These are phyloP conservation scores for Trametes versicolor DNA, from an alignment of 1,284 basidiomycete species.

Conservation along the genomic window DNA sequence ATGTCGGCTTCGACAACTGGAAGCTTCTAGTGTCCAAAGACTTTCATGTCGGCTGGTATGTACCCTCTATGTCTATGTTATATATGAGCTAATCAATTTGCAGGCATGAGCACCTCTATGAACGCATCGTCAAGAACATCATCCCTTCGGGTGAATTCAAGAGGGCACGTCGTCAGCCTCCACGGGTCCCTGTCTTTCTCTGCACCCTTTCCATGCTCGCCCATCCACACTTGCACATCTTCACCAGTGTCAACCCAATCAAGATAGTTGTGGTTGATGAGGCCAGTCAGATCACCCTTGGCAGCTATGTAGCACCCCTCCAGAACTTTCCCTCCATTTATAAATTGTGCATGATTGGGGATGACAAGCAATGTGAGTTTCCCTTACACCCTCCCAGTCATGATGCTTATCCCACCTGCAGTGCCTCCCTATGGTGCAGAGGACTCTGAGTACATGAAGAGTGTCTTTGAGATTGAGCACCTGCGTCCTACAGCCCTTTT, in stretches of 20 bases:
- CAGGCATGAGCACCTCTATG: conserved; percentile 82
- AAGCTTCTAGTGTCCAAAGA: conserved; percentile 66
- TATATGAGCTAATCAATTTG: conserved; percentile 36
- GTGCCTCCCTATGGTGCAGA: conserved; percentile 62
- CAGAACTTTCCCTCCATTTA: conserved; percentile 53
- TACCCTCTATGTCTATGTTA: conserved; percentile 11
- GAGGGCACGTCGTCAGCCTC: conserved; percentile 37
- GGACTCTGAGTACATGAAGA: conserved; percentile 48
- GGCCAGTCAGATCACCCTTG: conserved; percentile 55
- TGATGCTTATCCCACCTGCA: conserved; percentile 33
- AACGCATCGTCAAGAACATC: conserved; percentile 51
- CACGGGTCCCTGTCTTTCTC: conserved; percentile 64
- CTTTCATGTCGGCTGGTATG: conserved; percentile 69
- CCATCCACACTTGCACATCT: conserved; percentile 39
- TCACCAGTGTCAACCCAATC: conserved; percentile 48
- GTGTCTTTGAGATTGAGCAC: conserved; percentile 56
- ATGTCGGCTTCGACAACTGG: conserved; percentile 56
- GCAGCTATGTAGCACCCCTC: conserved; percentile 66
- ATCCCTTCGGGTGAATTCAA: conserved; percentile 61
- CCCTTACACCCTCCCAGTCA: not conserved
- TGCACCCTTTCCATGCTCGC: conserved; percentile 82
- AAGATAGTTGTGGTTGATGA: conserved; percentile 53
- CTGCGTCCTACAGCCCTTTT: conserved; percentile 46
- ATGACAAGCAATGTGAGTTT: conserved; percentile 74
- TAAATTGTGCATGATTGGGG: conserved; percentile 79